These are phyloP conservation scores for Tricholoma hemisulphureum DNA, from an alignment of 768 basidiomycete genomes.

Conservation along the genomic window DNA sequence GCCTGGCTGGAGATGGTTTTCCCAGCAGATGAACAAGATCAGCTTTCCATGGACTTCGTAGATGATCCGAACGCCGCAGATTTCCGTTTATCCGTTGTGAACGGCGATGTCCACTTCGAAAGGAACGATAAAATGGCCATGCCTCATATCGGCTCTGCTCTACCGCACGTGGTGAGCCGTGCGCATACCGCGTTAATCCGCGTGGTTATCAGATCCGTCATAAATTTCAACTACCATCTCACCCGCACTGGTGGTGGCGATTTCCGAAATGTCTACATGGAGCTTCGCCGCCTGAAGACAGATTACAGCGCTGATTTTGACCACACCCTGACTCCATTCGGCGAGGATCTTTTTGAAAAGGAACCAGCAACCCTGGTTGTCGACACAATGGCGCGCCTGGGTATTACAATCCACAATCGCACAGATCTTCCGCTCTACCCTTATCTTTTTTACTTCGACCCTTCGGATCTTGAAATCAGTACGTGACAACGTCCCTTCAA, in stretches of 20 bases:
- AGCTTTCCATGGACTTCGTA: slow-evolving; percentile 14
- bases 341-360: slow-evolving; percentile 26
- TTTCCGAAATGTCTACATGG: slow-evolving; percentile 29
- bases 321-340: slow-evolving; percentile 17
- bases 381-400: slow-evolving; percentile 26
- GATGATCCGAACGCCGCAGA: slow-evolving; percentile 15
- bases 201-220: slow-evolving; percentile 14
- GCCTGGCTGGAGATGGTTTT: slow-evolving; percentile 26
- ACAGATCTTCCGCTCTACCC: slow-evolving; percentile 34
- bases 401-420: slow-evolving; percentile 36
- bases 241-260: slow-evolving; percentile 18
- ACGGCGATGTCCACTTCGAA: slow-evolving; percentile 19
- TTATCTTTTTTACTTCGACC: slow-evolving; percentile 44
- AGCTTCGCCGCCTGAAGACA: slow-evolving; percentile 25
- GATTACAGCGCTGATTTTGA: slow-evolving; percentile 21
- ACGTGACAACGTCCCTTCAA: slow-evolving; percentile 8
- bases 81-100: slow-evolving; percentile 19
- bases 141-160: slow-evolving; percentile 17
- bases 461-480: slow-evolving; percentile 37
- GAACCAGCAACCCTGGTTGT: slow-evolving; percentile 28
- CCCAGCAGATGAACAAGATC: slow-evolving; percentile 7
- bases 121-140: slow-evolving; percentile 23
- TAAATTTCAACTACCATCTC: slow-evolving; percentile 32
- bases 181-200: slow-evolving; percentile 15
- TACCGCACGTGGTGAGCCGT: slow-evolving; percentile 16